Conservation (phyloP, 2,329 filamentous ascomycete genomes). For the Teratosphaeria nubilosa region DNA sequence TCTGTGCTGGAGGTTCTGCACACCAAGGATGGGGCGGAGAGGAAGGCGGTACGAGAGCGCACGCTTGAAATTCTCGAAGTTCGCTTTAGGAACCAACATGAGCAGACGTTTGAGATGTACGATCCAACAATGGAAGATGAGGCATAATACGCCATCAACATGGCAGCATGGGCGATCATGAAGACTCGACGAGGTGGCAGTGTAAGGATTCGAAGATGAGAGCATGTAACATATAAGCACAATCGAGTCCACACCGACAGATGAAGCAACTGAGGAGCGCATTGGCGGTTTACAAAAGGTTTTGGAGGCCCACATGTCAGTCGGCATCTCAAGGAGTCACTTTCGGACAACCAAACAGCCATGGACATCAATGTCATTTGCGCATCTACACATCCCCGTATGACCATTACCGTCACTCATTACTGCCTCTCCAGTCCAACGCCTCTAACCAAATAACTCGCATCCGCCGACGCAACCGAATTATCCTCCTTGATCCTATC, state of each 20-base stretch:
- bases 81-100: neutral
- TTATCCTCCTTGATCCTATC: constrained; percentile 5
- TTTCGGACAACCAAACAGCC: neutral
- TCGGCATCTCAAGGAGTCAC: neutral
- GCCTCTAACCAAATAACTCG: constrained; percentile 14
- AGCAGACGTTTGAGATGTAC: neutral
- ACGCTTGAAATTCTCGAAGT: neutral
- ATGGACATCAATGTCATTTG: neutral
- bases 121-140: neutral
- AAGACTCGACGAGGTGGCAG: too few species aligned
- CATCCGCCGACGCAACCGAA: constrained; percentile 8
- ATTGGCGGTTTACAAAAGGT: too few species aligned
- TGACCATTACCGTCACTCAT: neutral
- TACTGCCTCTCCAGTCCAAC: neutral
- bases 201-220: too few species aligned
- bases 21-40: neutral
- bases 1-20: neutral
- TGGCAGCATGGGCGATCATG: neutral
- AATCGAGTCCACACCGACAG: too few species aligned
- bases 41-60: neutral
- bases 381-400: neutral
- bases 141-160: neutral
- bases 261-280: too few species aligned
- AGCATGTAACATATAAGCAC: too few species aligned
- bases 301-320: too few species aligned